Evolutionary conservation across 805 yeast species (phyloP).

Genomic region (Dipodascopsis uninucleata): DNA sequence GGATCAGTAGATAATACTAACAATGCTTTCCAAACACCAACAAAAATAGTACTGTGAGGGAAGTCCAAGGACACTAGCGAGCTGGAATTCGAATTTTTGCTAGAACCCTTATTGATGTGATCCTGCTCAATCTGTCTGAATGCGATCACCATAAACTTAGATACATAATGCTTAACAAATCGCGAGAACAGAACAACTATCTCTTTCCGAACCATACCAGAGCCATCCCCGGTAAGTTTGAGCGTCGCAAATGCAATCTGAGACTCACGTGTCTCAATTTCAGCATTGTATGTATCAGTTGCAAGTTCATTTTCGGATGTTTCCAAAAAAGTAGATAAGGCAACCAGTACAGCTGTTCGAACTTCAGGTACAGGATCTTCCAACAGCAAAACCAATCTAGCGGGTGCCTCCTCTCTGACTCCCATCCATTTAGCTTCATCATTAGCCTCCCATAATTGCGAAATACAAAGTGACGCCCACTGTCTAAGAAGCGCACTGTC

Average conservation of each 20-base stretch:
- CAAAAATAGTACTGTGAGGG: slow-evolving; percentile 81
- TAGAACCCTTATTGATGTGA: not conserved
- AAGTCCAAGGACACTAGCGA: slow-evolving; percentile 11
- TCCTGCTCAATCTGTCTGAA: slow-evolving; percentile 82
- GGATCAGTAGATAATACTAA: slow-evolving; percentile 84
- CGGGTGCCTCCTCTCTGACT: slow-evolving; percentile 59
- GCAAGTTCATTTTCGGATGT: slow-evolving; percentile 30
- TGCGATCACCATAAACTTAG: slow-evolving; percentile 81
- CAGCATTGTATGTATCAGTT: slow-evolving; percentile 20
- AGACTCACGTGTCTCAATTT: slow-evolving; percentile 52
- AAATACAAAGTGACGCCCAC: slow-evolving; percentile 80
- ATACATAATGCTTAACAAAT: slow-evolving; percentile 63
- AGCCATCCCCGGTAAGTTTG: slow-evolving; percentile 75
- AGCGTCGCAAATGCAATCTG: slow-evolving; percentile 66
- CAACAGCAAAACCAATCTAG: slow-evolving; percentile 53
- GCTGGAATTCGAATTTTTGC: not conserved
- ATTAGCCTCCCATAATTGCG: slow-evolving; percentile 70
- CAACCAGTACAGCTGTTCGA: slow-evolving; percentile 73
- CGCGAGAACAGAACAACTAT: slow-evolving; percentile 71
- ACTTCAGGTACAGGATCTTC: slow-evolving; percentile 95
- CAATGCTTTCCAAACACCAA: slow-evolving; percentile 83
- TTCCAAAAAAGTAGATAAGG: slow-evolving; percentile 66
- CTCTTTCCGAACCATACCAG: slow-evolving; percentile 84
- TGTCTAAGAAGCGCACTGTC: slow-evolving; percentile 86
- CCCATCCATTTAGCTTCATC: slow-evolving; percentile 73